These are phyloP conservation scores for Choanephora cucurbitarum DNA, from an alignment of 371 early-diverging fungal genomes.

Conservation along the genomic window DNA sequence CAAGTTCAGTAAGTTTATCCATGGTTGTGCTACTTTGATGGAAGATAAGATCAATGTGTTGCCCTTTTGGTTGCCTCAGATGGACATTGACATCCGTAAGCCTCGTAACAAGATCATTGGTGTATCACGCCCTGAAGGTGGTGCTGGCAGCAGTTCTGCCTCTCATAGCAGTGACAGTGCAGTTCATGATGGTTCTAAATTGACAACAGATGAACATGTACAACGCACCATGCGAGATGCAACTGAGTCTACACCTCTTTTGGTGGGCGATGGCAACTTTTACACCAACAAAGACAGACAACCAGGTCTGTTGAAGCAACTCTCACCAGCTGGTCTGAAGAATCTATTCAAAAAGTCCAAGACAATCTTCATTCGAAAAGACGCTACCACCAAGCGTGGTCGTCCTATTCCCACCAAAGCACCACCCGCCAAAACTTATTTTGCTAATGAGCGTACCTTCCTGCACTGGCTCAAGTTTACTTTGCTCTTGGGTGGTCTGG, in stretches of 20 bases:
- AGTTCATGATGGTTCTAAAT: conserved; percentile 19
- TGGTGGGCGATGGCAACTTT: conserved; percentile 16
- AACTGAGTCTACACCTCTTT: conserved; percentile 16
- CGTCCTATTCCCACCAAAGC: conserved; percentile 30
- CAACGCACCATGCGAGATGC: conserved; percentile 36
- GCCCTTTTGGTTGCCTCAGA: conserved; percentile 99
- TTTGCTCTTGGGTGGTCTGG: conserved; percentile 66
- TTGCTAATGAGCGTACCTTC: conserved; percentile 98
- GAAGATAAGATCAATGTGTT: conserved; percentile 87
- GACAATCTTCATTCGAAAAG: conserved; percentile 18
- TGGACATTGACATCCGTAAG: conserved; percentile 94
- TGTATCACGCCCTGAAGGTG: conserved; percentile 42
- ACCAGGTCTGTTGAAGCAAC: conserved; percentile 1
- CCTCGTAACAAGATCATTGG: conserved; percentile 50
- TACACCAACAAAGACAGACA: conserved; percentile 5
- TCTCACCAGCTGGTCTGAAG: conserved; percentile 25
- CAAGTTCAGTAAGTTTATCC: conserved; percentile 99
- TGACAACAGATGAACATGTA: conserved; percentile 31
- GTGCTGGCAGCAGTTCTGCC: conserved; percentile 25
- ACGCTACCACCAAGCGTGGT: conserved; percentile 9
- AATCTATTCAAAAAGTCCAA: conserved; percentile 20
- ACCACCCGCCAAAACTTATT: conserved; percentile 85
- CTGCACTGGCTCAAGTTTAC: conserved; percentile 78
- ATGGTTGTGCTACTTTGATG: conserved; percentile 94
- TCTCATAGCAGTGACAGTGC: conserved; percentile 32